Evolutionary conservation across 176 grass and related monocot genomes (phyloP), one percentile per base, ranked within the genome.

Genomic region (Oryza rufipogon): DNA sequence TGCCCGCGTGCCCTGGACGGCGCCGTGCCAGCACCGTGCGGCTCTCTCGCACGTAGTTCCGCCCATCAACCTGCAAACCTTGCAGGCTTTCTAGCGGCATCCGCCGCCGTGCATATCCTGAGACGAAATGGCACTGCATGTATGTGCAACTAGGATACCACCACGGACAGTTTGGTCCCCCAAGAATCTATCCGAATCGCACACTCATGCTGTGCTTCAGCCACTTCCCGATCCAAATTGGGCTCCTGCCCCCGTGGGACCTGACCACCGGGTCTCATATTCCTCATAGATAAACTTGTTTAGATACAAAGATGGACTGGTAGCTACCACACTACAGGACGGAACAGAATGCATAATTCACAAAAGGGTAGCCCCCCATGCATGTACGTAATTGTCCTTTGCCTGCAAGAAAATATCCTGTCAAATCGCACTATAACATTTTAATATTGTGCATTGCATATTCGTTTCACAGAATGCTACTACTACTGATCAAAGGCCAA

Each of bases 121-220:
- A 12, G 8, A 65, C 65, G 23, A 16, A 58, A 20, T 58, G 15
- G 15, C 38, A 78, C 32, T 16, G 15, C 42, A 80, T 63, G 52
- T 69, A 65, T 30, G 9, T 74, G 84, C 68, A 85, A 74, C 61
- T 73, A 44, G 26, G 74, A 82, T 90, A 22, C 88, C 46, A 60
- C 78, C 78, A 78, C 75, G 46, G 19, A 20, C 23, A 38, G 66
- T 72, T 14, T 4, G 15, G 10, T 23, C 13, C 68, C n/a, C 74
- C 36, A 9, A 77, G 79, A 90, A 90, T 86, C 84, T 83, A 74
- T 74, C 84, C 68, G 74, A 78, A 86, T 86, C 44, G 39, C 22
- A 15, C 64, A 52, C 52, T 41, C 72, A 45, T 19, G 17, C 32
- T 5, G 78, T 6, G 11, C 58, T 1, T 17, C 34, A 16, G 25